Percentiles rank a stretch among this genome's conserved stretches.
Conservation (phyloP, 2,329 filamentous ascomycete species). For the Tolypocladium sp. region DNA sequence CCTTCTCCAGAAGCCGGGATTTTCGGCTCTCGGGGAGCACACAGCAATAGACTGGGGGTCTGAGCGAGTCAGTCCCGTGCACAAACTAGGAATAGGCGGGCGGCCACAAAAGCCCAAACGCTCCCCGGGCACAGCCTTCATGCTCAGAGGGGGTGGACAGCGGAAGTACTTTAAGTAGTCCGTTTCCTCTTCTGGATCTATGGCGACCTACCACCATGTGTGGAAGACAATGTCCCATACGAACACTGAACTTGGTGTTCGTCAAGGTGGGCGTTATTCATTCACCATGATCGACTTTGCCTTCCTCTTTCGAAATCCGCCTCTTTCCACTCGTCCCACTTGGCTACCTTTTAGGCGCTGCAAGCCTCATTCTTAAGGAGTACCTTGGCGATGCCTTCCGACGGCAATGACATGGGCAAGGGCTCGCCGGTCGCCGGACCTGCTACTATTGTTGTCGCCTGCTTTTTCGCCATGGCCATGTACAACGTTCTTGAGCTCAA, state of each 20-base stretch:
- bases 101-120: no score
- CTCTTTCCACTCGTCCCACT: neutral
- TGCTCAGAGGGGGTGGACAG: neutral
- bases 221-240: neutral
- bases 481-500: slow-evolving; percentile 25
- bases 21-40: neutral
- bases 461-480: slow-evolving; percentile 9
- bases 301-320: neutral
- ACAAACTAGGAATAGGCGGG: neutral
- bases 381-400: neutral
- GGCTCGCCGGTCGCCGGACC: neutral
- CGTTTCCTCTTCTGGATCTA: neutral
- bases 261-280: neutral
- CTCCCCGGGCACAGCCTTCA: no score
- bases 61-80: neutral
- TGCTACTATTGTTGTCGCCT: neutral
- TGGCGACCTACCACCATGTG: neutral
- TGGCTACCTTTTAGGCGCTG: neutral
- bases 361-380: neutral
- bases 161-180: neutral
- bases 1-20: no score
- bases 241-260: neutral
- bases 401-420: neutral
- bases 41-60: neutral
- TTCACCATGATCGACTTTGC: neutral